Conservation (phyloP, 768 basidiomycete species). For the Rhizopogon salebrosus region DNA sequence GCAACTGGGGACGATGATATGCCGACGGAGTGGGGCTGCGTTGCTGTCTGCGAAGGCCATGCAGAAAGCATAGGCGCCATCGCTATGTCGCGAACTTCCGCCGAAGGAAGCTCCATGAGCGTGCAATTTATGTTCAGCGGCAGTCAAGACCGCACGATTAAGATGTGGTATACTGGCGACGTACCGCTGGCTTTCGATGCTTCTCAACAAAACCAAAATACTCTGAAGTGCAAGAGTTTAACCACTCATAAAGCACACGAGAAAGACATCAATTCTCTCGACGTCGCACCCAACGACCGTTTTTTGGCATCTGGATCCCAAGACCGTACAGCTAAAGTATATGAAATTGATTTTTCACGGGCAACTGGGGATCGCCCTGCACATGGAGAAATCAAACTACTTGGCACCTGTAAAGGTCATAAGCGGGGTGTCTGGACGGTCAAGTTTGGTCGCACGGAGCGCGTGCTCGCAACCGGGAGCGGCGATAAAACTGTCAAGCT, state of each 20-base stretch:
- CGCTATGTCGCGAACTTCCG: slow-evolving; percentile 62
- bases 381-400: slow-evolving; percentile 64
- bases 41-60: slow-evolving; percentile 90
- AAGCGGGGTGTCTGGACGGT: slow-evolving; percentile 96
- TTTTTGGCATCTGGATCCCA: slow-evolving; percentile 92
- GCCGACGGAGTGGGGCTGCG: slow-evolving; percentile 46
- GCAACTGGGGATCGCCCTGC: slow-evolving; percentile 37
- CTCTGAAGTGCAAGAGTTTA: slow-evolving; percentile 63
- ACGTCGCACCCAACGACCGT: slow-evolving; percentile 84
- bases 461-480: slow-evolving; percentile 87
- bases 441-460: slow-evolving; percentile 78
- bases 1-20: slow-evolving; percentile 7
- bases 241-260: slow-evolving; percentile 91
- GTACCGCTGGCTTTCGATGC: slow-evolving; percentile 31
- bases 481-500: slow-evolving; percentile 93
- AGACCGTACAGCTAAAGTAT: slow-evolving; percentile 92
- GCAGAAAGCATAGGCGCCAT: slow-evolving; percentile 91
- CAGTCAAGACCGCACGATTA: slow-evolving; percentile 94
- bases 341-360: slow-evolving; percentile 57
- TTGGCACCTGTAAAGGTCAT: slow-evolving; percentile 93
- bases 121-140: slow-evolving; percentile 84
- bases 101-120: slow-evolving; percentile 9
- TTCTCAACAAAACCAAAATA: slow-evolving; percentile 16
- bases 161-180: slow-evolving; percentile 91
- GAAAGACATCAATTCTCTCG: slow-evolving; percentile 97